Base-by-base conservation (phyloP, 169 alveolate species). In the Plasmodium gaboni region DNA sequence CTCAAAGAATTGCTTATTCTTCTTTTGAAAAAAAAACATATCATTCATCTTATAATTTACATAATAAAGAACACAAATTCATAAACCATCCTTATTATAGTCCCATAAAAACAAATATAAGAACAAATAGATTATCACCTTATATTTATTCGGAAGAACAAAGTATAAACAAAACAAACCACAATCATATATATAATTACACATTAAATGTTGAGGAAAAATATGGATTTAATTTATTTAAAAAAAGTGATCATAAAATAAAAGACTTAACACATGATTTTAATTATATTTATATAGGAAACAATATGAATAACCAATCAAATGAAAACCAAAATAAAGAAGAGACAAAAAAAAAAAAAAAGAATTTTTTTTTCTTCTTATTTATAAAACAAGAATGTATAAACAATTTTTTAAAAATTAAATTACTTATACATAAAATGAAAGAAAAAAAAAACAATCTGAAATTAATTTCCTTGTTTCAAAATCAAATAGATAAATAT, bases 301-400 rank as follows among this genome's bases (percentile, higher is more conserved):
- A 61, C 59, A 68, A 55, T 32, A 19, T 38, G 26, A 68, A 57
- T 32, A 38, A 38, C 7, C 46, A 38, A 38, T 5, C 7, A 38
- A 5, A 38, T 38, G 46, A 5, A 38, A 38, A 38, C 46, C 46
- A 5, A 38, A 38, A 38, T 38, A 38, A 38, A 5, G 1, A 38
- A 38, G 10, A 38, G 46, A 5, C 46, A 5, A 76, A 76, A 15
- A 64, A 64, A 44, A 83, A 68, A 53, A 65, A 65, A 67, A 55
- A 55, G n/a, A 55, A 55, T 0, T 1, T 55, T 13, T 17, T 55
- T 17, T 76, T 57, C 51, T 12, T 76, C 17, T 42, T 83, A 55
- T 83, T 83, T 24, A 71, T 83, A 83, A 83, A 68, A 83, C 85
- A 83, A 68, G 91, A 83, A 55, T 22, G 91, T 48, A 55, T 83